phyloP scores from a whole-genome alignment of 306 rosid species.

The Fagus sylvatica region DNA sequence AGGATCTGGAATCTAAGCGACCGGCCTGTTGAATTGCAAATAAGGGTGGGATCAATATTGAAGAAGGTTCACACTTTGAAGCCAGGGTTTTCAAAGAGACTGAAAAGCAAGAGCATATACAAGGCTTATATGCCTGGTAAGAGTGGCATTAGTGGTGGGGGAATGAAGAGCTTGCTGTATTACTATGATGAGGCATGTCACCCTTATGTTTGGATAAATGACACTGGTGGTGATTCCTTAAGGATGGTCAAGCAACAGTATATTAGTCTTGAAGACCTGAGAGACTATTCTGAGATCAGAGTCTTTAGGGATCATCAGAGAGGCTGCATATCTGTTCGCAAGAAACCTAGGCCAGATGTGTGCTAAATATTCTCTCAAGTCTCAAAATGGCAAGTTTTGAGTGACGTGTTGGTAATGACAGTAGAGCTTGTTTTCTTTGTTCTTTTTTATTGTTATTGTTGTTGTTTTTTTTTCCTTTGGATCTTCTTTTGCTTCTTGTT shows the following conservation, averaged over 20 bases:
- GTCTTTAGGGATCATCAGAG: constrained; percentile 89
- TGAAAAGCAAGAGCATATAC: constrained; percentile 82
- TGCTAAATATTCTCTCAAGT: constrained; percentile 44
- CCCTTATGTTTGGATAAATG: constrained; percentile 92
- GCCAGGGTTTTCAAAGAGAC: constrained; percentile 82
- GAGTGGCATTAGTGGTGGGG: constrained; percentile 33
- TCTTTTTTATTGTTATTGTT: not conserved
- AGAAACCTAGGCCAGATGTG: constrained; percentile 74
- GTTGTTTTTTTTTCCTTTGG: not conserved
- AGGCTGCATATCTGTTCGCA: constrained; percentile 74
- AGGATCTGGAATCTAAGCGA: constrained; percentile 93
- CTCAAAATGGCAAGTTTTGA: not conserved
- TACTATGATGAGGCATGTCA: constrained; percentile 83
- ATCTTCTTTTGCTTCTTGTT: not conserved
- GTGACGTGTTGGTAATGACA: constrained; percentile 23
- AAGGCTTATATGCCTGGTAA: constrained; percentile 73
- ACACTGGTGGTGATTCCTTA: constrained; percentile 63
- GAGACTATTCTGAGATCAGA: constrained; percentile 79
- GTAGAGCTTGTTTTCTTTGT: constrained; percentile 6
- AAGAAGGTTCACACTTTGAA: constrained; percentile 79
- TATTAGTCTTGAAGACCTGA: constrained; percentile 83
- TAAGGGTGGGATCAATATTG: constrained; percentile 87
- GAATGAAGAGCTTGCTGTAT: constrained; percentile 74
- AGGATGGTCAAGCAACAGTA: constrained; percentile 94
- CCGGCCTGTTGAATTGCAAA: constrained; percentile 84